Conservation (phyloP, 345 rosid genomes). For the Toxicodendron radicans region DNA sequence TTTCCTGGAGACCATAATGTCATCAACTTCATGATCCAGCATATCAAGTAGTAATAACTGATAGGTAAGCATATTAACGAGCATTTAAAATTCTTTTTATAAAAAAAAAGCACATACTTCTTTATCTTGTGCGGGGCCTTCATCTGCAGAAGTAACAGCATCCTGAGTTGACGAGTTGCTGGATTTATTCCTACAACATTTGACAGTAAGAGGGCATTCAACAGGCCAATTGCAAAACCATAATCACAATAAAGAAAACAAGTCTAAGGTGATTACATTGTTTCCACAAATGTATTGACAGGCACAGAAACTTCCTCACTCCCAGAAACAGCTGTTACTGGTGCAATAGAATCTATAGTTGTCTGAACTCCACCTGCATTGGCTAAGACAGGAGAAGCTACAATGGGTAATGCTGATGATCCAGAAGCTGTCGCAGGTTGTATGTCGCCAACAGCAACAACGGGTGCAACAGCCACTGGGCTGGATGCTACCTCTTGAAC, state of each 20-base stretch:
- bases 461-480: slow-evolving; percentile 49
- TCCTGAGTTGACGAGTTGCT: slow-evolving; percentile 28
- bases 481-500: slow-evolving; percentile 48
- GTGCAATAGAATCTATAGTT: slow-evolving; percentile 27
- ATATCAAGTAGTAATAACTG: slow-evolving; percentile 12
- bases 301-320: slow-evolving; percentile 46
- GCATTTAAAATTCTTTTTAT: not conserved
- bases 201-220: slow-evolving; percentile 16
- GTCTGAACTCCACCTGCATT: slow-evolving; percentile 40
- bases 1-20: slow-evolving; percentile 40
- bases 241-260: slow-evolving; percentile 10
- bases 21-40: slow-evolving; percentile 17
- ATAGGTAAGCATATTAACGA: slow-evolving; percentile 9
- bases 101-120: slow-evolving; percentile 34
- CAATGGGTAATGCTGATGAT: slow-evolving; percentile 38
- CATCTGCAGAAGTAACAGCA: slow-evolving; percentile 33
- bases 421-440: slow-evolving; percentile 43
- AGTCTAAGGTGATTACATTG: slow-evolving; percentile 46
- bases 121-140: slow-evolving; percentile 34
- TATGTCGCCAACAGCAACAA: slow-evolving; percentile 36
- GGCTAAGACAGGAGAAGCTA: slow-evolving; percentile 34
- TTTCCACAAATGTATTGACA: slow-evolving; percentile 30
- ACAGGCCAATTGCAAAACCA: slow-evolving; percentile 21
- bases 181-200: slow-evolving; percentile 36
- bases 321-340: slow-evolving; percentile 36